These are phyloP conservation scores for Barnettozyma wickerhamii DNA, from an alignment of 805 yeast species.

Conservation along the genomic window DNA sequence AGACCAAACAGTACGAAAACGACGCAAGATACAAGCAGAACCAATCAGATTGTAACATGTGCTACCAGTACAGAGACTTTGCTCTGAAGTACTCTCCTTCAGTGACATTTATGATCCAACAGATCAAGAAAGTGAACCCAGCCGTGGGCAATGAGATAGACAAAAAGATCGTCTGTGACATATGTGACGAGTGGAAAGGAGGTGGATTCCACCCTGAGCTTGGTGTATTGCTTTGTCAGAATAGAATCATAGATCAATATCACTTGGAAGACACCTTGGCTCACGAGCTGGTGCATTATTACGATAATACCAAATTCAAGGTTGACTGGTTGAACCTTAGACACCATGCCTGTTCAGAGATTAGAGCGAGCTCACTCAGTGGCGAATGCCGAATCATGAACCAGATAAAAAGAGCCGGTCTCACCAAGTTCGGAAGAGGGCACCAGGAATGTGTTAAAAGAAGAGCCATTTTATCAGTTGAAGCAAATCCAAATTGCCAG, in stretches of 20 bases:
- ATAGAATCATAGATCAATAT: slow-evolving; percentile 60
- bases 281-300: slow-evolving; percentile 91
- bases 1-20: slow-evolving; percentile 49
- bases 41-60: slow-evolving; percentile 55
- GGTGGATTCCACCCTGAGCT: slow-evolving; percentile 93
- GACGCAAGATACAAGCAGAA: slow-evolving; percentile 43
- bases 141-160: slow-evolving; percentile 45
- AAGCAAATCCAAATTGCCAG: slow-evolving; percentile 81
- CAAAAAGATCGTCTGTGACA: slow-evolving; percentile 66
- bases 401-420: slow-evolving; percentile 52
- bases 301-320: slow-evolving; percentile 82
- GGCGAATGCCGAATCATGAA: slow-evolving; percentile 94
- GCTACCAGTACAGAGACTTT: slow-evolving; percentile 79
- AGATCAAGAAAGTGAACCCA: slow-evolving; percentile 48
- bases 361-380: slow-evolving; percentile 85
- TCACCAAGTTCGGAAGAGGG: slow-evolving; percentile 61
- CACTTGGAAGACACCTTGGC: slow-evolving; percentile 88
- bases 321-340: slow-evolving; percentile 80
- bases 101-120: slow-evolving; percentile 81
- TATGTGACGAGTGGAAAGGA: slow-evolving; percentile 75
- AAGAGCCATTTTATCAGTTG: slow-evolving; percentile 80
- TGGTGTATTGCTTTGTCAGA: slow-evolving; percentile 86
- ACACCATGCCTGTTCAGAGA: slow-evolving; percentile 97
- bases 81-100: slow-evolving; percentile 76
- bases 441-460: slow-evolving; percentile 90